Conservation (phyloP, 495 filamentous ascomycete species). For the Saxophila tyrrhenica region DNA sequence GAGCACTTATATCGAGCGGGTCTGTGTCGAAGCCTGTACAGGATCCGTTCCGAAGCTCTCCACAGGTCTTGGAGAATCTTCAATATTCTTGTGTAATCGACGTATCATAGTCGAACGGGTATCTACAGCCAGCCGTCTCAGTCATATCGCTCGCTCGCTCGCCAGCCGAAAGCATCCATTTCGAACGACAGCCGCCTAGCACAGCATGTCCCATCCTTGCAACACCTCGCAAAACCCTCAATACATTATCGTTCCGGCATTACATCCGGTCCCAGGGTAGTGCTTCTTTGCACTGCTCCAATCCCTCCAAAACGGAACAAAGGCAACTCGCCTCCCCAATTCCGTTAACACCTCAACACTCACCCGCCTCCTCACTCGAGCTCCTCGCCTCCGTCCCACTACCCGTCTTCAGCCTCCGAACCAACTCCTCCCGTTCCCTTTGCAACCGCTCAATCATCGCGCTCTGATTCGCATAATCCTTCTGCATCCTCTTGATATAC, state of each 20-base stretch:
- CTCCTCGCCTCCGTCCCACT: neutral
- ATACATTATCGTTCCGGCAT: neutral
- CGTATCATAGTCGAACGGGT: neutral
- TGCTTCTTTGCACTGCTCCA: too few relatives aligned
- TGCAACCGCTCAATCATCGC: slow-evolving; percentile 54
- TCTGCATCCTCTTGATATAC: slow-evolving; percentile 78
- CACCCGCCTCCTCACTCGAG: neutral
- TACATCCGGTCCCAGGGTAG: too few relatives aligned
- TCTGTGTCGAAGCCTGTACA: too few relatives aligned
- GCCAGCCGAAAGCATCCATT: neutral
- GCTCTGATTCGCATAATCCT: slow-evolving; percentile 58
- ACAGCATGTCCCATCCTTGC: neutral
- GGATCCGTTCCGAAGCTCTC: too few relatives aligned
- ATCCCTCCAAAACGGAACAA: too few relatives aligned
- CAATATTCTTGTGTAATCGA: neutral
- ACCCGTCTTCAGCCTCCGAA: slow-evolving; percentile 17
- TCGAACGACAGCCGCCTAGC: neutral
- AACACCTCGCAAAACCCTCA: neutral
- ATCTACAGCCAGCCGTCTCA: neutral
- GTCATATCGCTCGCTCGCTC: neutral
- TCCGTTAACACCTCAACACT: too few relatives aligned
- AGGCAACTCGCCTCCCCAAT: too few relatives aligned
- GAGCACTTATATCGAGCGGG: too few relatives aligned
- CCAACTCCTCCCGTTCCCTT: slow-evolving; percentile 37
- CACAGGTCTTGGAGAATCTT: too few relatives aligned